Percentiles rank a stretch among this genome's conserved stretches.
phyloP scores from a whole-genome alignment of 345 rosid species.

The Eutrema yunnanense region DNA sequence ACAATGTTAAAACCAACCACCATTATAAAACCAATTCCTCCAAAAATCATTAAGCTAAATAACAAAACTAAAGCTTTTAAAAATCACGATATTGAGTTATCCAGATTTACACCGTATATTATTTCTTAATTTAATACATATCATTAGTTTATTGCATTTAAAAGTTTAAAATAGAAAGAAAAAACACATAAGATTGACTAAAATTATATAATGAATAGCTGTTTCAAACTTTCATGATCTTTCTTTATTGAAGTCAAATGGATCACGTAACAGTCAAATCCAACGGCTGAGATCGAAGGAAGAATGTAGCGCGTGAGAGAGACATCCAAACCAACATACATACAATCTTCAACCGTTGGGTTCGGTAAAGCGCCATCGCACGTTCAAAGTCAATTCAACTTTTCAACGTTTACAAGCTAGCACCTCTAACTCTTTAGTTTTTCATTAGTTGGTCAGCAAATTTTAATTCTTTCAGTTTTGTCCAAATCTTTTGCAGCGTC shows the following conservation, averaged over 20 bases:
- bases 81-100: not conserved
- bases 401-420: not conserved
- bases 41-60: not conserved
- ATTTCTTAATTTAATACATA: not conserved
- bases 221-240: not conserved
- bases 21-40: no score
- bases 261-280: conserved; percentile 16
- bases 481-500: not conserved
- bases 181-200: not conserved
- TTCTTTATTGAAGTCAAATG: conserved; percentile 2
- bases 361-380: conserved; percentile 20
- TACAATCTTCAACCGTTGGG: conserved; percentile 9
- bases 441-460: not conserved
- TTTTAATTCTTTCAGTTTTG: not conserved
- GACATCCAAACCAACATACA: not conserved
- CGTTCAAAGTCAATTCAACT: conserved; percentile 23
- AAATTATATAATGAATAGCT: not conserved
- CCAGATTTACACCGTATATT: not conserved
- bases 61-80: not conserved
- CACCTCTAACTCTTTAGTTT: not conserved
- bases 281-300: conserved; percentile 23
- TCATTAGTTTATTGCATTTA: not conserved
- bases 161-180: not conserved
- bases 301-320: conserved; percentile 15
- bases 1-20: no score